Base-by-base conservation (phyloP, 768 basidiomycete genomes). In the Cyclocybe aegerita region DNA sequence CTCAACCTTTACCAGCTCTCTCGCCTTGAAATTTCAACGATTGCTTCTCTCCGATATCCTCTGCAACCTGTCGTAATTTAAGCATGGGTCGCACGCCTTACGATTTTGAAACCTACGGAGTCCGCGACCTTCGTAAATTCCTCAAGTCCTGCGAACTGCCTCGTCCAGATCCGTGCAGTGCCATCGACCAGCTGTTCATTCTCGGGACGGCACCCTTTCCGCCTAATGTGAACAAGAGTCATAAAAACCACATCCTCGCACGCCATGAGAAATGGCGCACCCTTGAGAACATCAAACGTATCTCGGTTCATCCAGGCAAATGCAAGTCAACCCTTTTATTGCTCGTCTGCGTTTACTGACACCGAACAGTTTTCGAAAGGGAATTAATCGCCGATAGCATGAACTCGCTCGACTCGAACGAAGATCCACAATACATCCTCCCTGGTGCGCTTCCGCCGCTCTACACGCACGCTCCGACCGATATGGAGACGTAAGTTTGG, bases 91-190 rank as follows among this genome's bases (percentile, higher is more conserved):
- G 60, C n/a, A 51, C 62, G n/a, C 56, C 60, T 12, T 54, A 63
- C 23, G 60, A 63, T 41, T 57, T 61, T 43, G 56, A 59, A 12
- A 16, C 49, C 46, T 67, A 70, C 54, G 75, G 66, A 44, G 71
- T 72, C 12, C 65, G 72, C 56, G 73, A 77, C 56, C 64, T 83
- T 35, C 70, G 70, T 43, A 63, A 66, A 56, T 82, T 81, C 53
- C 60, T 83, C 6, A 77, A 68, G 15, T 70, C 70, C 55, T 75
- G 75, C 16, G 67, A 48, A 14, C 74, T 84, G 12, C 82, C 83
- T 8, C 43, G 41, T 33, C 62, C 60, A 5, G 45, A 50, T n/a
- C 43, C 52, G n/a, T 46, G 51, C 16, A 63, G 65, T 15, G 53
- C 60, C 29, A 58, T 59, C 46, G 67, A 70, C 33, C 23, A 23